A percentile compares a stretch with the other conserved stretches of the same genome.
Conservation (phyloP, 495 filamentous ascomycete genomes). For the Aspergillus diversus region DNA sequence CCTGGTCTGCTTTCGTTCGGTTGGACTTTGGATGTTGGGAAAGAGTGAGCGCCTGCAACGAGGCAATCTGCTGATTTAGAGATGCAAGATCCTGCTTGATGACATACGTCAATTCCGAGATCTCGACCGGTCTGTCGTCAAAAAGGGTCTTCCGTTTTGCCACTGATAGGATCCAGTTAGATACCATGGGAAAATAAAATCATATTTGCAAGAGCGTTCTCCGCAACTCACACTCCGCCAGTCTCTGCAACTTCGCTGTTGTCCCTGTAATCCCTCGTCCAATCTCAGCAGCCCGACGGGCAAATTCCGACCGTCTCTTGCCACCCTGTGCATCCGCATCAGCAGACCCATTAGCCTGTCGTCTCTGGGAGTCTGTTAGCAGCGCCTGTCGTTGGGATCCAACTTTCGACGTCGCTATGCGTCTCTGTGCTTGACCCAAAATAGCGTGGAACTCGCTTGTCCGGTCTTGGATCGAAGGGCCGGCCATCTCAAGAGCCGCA, state of each 20-base stretch:
- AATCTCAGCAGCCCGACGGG: conserved; percentile 84
- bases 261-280: conserved; percentile 88
- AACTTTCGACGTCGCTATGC: conserved; percentile 68
- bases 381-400: conserved; percentile 80
- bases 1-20: conserved; percentile 67
- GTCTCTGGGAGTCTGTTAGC: conserved; percentile 71
- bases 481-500: conserved; percentile 45
- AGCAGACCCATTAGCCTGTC: conserved; percentile 67
- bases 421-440: conserved; percentile 78
- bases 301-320: conserved; percentile 76
- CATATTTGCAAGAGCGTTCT: not conserved
- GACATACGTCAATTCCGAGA: conserved; percentile 92
- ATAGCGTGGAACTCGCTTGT: conserved; percentile 93
- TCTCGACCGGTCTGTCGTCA: conserved; percentile 94
- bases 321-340: conserved; percentile 44
- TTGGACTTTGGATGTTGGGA: conserved; percentile 70
- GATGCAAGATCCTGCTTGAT: conserved; percentile 97
- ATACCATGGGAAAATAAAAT: not conserved
- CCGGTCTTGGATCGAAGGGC: conserved; percentile 90
- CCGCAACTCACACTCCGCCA: conserved; percentile 73
- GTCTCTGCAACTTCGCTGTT: conserved; percentile 89
- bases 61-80: conserved; percentile 83
- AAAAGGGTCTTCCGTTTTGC: conserved; percentile 96
- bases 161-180: conserved; percentile 50
- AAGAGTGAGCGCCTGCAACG: conserved; percentile 71